A percentile compares a stretch with the other conserved stretches of the same genome.
Evolutionary conservation across 228 moss, liverwort and hornwort genomes (phyloP).

Genomic region (Sphagnum fallax): DNA sequence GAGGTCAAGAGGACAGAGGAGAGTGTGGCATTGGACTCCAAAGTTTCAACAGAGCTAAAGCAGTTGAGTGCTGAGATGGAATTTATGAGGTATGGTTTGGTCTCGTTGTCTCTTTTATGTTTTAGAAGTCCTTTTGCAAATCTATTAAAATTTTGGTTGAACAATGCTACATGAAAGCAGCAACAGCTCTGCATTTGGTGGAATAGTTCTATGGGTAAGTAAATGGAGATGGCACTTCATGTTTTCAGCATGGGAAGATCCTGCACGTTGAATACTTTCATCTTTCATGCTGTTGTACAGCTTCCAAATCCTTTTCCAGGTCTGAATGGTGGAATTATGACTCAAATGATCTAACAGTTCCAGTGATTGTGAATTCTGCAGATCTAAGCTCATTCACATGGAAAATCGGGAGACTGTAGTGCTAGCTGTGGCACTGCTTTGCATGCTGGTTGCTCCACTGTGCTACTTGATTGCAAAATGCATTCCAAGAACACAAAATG

Average conservation of each 20-base stretch:
- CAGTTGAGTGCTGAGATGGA: slow-evolving; percentile 67
- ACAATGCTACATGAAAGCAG: background rate
- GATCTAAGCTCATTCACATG: slow-evolving; percentile 66
- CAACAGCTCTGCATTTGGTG: too few species aligned
- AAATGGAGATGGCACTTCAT: too few species aligned
- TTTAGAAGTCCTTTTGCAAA: background rate
- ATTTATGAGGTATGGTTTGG: slow-evolving; percentile 60
- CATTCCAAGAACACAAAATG: background rate
- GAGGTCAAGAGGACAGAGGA: slow-evolving; percentile 67
- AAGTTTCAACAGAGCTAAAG: slow-evolving; percentile 49
- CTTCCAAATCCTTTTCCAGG: background rate
- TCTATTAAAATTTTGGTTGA: background rate
- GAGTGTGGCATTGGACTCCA: slow-evolving; percentile 49
- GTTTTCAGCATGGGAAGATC: too few species aligned
- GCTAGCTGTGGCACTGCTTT: slow-evolving; percentile 55
- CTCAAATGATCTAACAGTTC: background rate
- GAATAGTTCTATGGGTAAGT: background rate
- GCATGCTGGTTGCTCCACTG: slow-evolving; percentile 58
- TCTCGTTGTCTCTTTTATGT: background rate
- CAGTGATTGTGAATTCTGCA: slow-evolving; percentile 14
- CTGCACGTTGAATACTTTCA: background rate
- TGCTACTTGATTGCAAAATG: slow-evolving; percentile 47
- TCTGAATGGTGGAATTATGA: background rate
- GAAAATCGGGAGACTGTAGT: slow-evolving; percentile 74
- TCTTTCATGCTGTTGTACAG: background rate